Evolutionary conservation across 2,329 filamentous ascomycete species (phyloP).

Genomic region (Aspergillus sp.): DNA sequence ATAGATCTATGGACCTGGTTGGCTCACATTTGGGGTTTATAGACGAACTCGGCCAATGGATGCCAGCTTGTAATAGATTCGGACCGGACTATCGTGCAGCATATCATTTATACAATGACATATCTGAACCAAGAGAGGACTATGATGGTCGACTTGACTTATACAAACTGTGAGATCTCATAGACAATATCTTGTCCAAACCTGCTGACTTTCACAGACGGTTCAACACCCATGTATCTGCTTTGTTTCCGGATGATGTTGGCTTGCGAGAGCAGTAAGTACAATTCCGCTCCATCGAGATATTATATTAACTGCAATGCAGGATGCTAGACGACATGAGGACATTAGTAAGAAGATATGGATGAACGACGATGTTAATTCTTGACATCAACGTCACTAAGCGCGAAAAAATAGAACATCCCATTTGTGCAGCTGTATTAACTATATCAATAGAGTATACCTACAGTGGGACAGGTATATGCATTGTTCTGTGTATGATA

Average conservation of each 20-base stretch:
- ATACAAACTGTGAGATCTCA: constrained; percentile 22
- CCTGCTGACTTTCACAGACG: constrained; percentile 19
- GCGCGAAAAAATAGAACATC: too few relatives aligned
- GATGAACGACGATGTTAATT: constrained; percentile 1
- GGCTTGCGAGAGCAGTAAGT: constrained; percentile 28
- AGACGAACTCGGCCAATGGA: constrained; percentile 31
- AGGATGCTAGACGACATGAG: constrained; percentile 24
- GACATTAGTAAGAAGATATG: constrained; percentile 23
- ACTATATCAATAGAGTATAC: too few relatives aligned
- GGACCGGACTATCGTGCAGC: constrained; percentile 24
- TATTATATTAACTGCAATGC: constrained; percentile 2
- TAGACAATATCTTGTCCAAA: not conserved
- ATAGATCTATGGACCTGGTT: not conserved
- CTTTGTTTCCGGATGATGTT: constrained; percentile 26
- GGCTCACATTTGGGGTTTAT: not conserved
- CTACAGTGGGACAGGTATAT: too few relatives aligned
- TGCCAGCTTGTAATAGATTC: constrained; percentile 24
- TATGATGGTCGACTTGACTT: constrained; percentile 25
- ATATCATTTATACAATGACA: constrained; percentile 20
- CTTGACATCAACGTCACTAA: too few relatives aligned
- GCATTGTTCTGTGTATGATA: too few relatives aligned
- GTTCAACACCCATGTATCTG: constrained; percentile 35
- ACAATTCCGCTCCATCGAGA: not conserved
- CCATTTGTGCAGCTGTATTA: too few relatives aligned
- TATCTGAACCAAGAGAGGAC: constrained; percentile 23